Percentiles rank a stretch among this genome's conserved stretches.
These are phyloP conservation scores for Pleurozium schreberi DNA, from an alignment of 225 moss, liverwort and hornwort species.

Conservation along the genomic window DNA sequence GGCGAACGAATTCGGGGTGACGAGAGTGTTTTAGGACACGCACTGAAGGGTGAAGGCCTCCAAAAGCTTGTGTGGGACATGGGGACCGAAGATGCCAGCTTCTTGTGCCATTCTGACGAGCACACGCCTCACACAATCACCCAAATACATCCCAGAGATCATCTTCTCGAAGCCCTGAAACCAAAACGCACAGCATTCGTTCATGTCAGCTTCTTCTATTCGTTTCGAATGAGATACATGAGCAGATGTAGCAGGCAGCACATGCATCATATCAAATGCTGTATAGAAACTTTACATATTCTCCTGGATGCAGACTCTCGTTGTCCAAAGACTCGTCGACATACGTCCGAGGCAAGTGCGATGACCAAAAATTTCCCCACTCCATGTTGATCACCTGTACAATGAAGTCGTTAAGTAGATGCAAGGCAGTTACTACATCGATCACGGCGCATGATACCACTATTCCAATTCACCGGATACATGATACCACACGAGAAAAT, in stretches of 20 bases:
- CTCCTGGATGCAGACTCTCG: conserved; percentile 50
- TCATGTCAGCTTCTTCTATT: not conserved
- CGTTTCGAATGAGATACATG: not conserved
- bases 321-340: conserved; percentile 40
- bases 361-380: conserved; percentile 64
- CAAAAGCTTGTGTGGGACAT: conserved; percentile 66
- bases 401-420: not conserved
- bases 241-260: not conserved
- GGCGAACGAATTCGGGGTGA: not conserved
- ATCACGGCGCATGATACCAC: not conserved
- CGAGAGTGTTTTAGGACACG: not conserved
- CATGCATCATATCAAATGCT: not conserved
- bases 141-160: conserved; percentile 95
- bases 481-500: not conserved
- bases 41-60: conserved; percentile 75
- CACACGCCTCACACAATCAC: conserved; percentile 82
- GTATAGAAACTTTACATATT: conserved; percentile 26
- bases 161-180: conserved; percentile 96
- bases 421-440: not conserved
- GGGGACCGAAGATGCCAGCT: conserved; percentile 68
- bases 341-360: conserved; percentile 41
- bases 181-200: not conserved
- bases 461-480: not conserved
- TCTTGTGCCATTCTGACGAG: conserved; percentile 82
- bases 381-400: conserved; percentile 61